Percentiles rank a stretch among this genome's conserved stretches.
phyloP scores from a whole-genome alignment of 768 basidiomycete species.

The Royoungia palumana region DNA sequence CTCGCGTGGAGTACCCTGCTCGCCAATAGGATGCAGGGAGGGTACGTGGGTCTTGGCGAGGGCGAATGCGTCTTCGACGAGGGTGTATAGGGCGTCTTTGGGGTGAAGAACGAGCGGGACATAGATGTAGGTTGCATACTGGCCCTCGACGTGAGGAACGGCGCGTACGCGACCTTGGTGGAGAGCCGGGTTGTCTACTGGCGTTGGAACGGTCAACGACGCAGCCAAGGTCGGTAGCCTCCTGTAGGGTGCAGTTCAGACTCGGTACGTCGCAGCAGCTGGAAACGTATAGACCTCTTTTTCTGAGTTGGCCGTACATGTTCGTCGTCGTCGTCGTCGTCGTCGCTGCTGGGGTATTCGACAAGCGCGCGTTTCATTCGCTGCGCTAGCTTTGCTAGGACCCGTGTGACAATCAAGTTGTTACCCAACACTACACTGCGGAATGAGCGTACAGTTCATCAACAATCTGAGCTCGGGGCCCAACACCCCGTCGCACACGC shows the following conservation, averaged over 20 bases:
- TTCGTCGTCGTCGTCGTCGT: slow-evolving; percentile 19
- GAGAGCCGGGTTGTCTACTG: slow-evolving; percentile 67
- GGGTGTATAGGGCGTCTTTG: slow-evolving; percentile 40
- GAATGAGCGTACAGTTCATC: slow-evolving; percentile 72
- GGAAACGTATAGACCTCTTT: slow-evolving; percentile 37
- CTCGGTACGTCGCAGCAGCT: too few species aligned
- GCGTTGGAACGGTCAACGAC: slow-evolving; percentile 44
- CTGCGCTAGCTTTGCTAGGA: slow-evolving; percentile 13
- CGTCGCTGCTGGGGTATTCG: slow-evolving; percentile 44
- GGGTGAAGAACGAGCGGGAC: slow-evolving; percentile 52
- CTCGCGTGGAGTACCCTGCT: slow-evolving; percentile 31
- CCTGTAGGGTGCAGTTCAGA: slow-evolving; percentile 31
- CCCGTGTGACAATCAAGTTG: background rate
- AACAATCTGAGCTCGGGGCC: slow-evolving; percentile 52
- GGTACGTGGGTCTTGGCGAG: slow-evolving; percentile 46
- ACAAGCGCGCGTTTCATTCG: slow-evolving; percentile 39
- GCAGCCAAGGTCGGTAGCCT: slow-evolving; percentile 61
- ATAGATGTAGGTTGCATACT: slow-evolving; percentile 79
- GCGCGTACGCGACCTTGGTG: slow-evolving; percentile 84
- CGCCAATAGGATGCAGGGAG: slow-evolving; percentile 44
- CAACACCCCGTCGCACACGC: slow-evolving; percentile 45
- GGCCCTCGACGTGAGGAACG: slow-evolving; percentile 80
- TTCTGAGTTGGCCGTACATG: slow-evolving; percentile 27
- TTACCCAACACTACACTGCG: background rate
- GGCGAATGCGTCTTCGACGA: slow-evolving; percentile 44